phyloP scores from a whole-genome alignment of 2,329 filamentous ascomycete genomes.

The Beauveria medogensis region DNA sequence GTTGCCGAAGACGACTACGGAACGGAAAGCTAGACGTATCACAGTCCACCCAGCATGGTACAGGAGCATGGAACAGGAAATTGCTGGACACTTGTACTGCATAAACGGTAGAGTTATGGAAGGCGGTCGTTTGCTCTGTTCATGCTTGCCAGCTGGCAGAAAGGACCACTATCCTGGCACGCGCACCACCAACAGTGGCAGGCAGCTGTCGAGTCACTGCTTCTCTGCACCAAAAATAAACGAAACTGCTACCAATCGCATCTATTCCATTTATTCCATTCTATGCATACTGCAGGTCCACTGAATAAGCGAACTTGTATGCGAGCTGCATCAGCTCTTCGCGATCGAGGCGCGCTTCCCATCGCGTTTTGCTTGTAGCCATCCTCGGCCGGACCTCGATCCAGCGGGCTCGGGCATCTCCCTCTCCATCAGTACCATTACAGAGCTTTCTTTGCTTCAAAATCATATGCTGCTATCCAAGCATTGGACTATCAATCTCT shows the following conservation, averaged over 20 bases:
- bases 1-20: background rate
- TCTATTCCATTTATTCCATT: background rate
- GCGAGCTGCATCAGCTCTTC: background rate
- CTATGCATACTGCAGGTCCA: background rate
- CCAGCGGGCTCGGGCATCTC: background rate
- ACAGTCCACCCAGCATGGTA: background rate
- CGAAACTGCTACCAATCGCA: conserved; percentile 8
- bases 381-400: background rate
- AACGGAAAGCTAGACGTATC: background rate
- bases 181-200: background rate
- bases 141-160: conserved; percentile 1
- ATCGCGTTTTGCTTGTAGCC: background rate
- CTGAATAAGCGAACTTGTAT: conserved; percentile 6
- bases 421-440: background rate
- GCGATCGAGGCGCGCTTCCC: conserved; percentile 9
- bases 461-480: background rate
- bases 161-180: background rate
- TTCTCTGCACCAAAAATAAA: background rate
- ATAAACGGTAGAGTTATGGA: background rate
- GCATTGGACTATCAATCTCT: conserved; percentile 4
- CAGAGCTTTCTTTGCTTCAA: conserved; percentile 1
- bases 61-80: background rate
- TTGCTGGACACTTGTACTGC: background rate
- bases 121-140: background rate
- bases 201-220: conserved; percentile 7